phyloP scores from a whole-genome alignment of 495 filamentous ascomycete genomes.

The Rostrohypoxylon terebratum region DNA sequence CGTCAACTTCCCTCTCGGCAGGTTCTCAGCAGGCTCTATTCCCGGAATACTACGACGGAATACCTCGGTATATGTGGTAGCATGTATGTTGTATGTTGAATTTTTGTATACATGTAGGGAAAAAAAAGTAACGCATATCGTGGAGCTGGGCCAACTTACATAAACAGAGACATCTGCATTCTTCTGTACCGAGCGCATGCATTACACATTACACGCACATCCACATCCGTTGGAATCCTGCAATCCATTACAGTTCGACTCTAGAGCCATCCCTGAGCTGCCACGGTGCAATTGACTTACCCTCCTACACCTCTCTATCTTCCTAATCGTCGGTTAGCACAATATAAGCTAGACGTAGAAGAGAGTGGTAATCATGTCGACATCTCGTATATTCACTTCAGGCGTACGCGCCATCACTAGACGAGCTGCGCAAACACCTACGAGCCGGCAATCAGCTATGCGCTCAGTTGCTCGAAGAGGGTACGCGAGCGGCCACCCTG shows the following conservation, averaged over 20 bases:
- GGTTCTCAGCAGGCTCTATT: neutral
- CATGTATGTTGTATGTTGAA: neutral
- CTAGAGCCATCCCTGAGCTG: neutral
- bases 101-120: no score
- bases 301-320: neutral
- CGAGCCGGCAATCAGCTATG: conserved; percentile 2
- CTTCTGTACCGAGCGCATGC: neutral
- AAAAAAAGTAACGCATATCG: conserved; percentile 16
- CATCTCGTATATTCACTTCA: conserved; percentile 24
- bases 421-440: conserved; percentile 13
- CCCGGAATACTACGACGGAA: neutral
- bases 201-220: no score
- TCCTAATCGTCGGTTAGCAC: neutral
- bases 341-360: neutral
- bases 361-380: conserved; percentile 21
- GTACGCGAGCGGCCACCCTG: conserved; percentile 28
- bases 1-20: neutral
- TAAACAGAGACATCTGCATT: conserved; percentile 20
- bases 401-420: conserved; percentile 24
- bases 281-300: neutral
- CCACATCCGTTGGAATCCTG: neutral
- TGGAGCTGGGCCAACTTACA: conserved; percentile 8
- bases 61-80: conserved; percentile 5
- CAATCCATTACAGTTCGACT: neutral
- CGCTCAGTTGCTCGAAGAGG: conserved; percentile 25